Base-by-base conservation (phyloP, 768 basidiomycete genomes). In the Gautieria morchelliformis region DNA sequence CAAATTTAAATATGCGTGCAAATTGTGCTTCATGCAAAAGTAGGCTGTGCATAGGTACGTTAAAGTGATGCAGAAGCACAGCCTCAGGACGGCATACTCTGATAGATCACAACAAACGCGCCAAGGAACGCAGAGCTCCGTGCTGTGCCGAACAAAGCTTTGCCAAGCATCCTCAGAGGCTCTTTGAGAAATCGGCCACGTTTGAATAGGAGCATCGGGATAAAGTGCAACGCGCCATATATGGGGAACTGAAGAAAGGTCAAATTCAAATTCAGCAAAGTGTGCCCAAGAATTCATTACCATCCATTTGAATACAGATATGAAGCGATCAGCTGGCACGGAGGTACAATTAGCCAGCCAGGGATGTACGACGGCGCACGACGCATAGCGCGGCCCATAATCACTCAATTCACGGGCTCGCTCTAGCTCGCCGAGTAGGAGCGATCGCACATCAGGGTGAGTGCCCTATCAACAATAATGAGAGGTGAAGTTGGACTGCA, bases 91-190 rank as follows among this genome's bases (percentile, higher is more conserved):
- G 2, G 69, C 83, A 50, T 58, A 91, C 90, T 67, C 70, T 97
- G 92, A 65, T 84, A 95, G 52, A 89, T 80, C 12, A 83, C 70
- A 32, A 97, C 83, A 60, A 94, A 93, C 15, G 80, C 73, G 2
- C 88, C 89, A 22, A 98, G 70, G 73, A 98, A 98, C 0, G 91
- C 83, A 1, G 87, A 89, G 65, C 90, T 93, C 42, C 93, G 75
- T 60, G 82, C 68, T 22, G 90, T 92, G 8, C 92, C 93, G 66
- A 80, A 69, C 0, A 78, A 72, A 0, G 88, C 83, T 58, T 76
- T 80, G 9, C 82, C 65, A 1, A 93, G 69, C 72, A 93, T 84
- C 42, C 71, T 73, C 20, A 76, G 68, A 0, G 93, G 93, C 63
- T 84, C 80, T 44, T 78, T 74, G 50, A 78, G 64, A 67, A 95